Evolutionary conservation across 331 rosid species (phyloP).

Genomic region (Erythrophleum ivorense): DNA sequence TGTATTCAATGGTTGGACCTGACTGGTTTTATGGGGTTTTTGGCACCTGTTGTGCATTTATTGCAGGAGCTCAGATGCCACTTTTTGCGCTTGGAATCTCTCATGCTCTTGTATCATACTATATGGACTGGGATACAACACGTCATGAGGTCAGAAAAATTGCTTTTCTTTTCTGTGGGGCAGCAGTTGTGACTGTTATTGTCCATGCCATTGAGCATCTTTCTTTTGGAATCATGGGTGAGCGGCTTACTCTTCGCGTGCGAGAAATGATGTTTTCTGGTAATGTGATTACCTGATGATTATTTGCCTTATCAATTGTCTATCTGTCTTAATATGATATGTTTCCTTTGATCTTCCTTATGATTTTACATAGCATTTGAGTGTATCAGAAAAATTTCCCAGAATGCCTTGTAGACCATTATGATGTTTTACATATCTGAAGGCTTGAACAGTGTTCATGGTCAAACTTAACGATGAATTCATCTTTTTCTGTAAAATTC

Average conservation of each 20-base stretch:
- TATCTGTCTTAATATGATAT: conserved; percentile 6
- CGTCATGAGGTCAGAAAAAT: conserved; percentile 69
- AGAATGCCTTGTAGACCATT: neutral
- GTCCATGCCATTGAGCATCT: conserved; percentile 88
- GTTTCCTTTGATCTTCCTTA: conserved; percentile 20
- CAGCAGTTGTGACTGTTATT: conserved; percentile 68
- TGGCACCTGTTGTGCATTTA: conserved; percentile 78
- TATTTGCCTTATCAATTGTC: neutral
- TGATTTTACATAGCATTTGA: conserved; percentile 9
- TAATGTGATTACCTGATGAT: conserved; percentile 39
- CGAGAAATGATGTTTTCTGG: conserved; percentile 91
- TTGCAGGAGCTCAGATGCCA: conserved; percentile 98
- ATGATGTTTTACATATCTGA: conserved; percentile 15
- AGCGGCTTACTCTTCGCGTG: conserved; percentile 92
- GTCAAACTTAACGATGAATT: conserved; percentile 32
- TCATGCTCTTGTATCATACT: conserved; percentile 91
- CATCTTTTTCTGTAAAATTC: conserved; percentile 13
- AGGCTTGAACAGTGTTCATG: conserved; percentile 26
- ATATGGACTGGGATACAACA: conserved; percentile 96
- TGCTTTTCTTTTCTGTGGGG: conserved; percentile 76
- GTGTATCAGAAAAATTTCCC: neutral
- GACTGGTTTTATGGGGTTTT: conserved; percentile 84
- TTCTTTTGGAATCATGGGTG: conserved; percentile 94
- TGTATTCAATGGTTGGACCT: conserved; percentile 87
- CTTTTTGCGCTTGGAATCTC: conserved; percentile 94